These are phyloP conservation scores for Penicillium maclennaniae DNA, from an alignment of 495 filamentous ascomycete species.

Conservation along the genomic window DNA sequence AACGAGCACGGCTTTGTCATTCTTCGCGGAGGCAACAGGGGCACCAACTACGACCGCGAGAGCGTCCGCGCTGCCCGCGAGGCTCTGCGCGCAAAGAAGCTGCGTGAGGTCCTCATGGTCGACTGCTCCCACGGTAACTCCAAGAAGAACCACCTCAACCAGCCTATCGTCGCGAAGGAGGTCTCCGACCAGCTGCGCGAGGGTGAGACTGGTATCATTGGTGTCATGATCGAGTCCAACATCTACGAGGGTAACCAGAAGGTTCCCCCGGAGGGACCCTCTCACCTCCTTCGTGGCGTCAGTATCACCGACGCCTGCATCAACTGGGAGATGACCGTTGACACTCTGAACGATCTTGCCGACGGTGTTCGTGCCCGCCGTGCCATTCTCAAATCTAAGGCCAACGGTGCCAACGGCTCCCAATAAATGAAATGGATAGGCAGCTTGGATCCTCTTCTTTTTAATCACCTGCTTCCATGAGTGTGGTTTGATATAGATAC, in stretches of 20 bases:
- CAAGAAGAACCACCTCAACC: conserved; percentile 69
- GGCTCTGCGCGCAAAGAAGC: conserved; percentile 76
- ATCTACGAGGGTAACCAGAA: conserved; percentile 96
- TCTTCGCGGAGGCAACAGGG: conserved; percentile 81
- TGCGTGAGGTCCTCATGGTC: conserved; percentile 90
- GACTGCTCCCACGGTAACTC: conserved; percentile 90
- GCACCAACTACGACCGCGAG: conserved; percentile 91
- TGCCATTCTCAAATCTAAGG: conserved; percentile 27
- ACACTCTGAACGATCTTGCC: conserved; percentile 81
- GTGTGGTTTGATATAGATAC: conserved; percentile 17
- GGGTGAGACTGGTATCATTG: conserved; percentile 85
- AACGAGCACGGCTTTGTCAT: conserved; percentile 98
- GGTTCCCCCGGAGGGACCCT: conserved; percentile 77
- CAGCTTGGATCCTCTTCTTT: background rate
- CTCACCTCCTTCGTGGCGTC: conserved; percentile 81
- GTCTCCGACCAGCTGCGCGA: conserved; percentile 81
- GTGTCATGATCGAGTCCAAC: conserved; percentile 98
- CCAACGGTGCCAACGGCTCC: conserved; percentile 35
- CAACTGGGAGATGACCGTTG: conserved; percentile 83
- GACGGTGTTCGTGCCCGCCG: conserved; percentile 77
- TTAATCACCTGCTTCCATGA: background rate
- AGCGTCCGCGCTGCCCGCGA: conserved; percentile 76
- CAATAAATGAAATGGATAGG: conserved; percentile 12
- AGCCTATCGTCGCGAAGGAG: conserved; percentile 83
- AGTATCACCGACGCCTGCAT: conserved; percentile 98